Conservation (phyloP, 176 grass and related monocot species). For the Pontederia crassipes region DNA sequence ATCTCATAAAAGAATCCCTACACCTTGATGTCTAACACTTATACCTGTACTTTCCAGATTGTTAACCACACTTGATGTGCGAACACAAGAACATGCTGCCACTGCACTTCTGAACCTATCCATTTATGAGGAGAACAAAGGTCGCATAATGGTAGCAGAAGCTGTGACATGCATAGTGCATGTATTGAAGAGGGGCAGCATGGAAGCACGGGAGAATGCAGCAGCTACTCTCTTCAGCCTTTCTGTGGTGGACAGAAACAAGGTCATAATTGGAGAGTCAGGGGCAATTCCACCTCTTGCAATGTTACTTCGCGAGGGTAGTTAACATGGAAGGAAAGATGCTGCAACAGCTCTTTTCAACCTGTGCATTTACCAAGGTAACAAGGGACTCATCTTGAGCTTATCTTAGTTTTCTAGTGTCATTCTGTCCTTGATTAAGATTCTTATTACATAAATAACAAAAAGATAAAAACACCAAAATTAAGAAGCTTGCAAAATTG, state of each 20-base stretch:
- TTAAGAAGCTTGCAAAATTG: too few species aligned
- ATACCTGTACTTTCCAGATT: conserved; percentile 59
- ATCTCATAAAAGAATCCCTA: too few species aligned
- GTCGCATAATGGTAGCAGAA: conserved; percentile 52
- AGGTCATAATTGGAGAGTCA: conserved; percentile 63
- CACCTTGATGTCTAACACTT: background rate
- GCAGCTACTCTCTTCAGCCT: conserved; percentile 92
- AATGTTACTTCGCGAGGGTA: conserved; percentile 69
- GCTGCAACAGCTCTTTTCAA: conserved; percentile 93
- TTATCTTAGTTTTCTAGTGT: too few species aligned
- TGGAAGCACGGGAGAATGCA: conserved; percentile 92
- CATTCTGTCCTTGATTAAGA: too few species aligned
- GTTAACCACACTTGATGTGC: conserved; percentile 40
- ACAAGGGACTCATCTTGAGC: conserved; percentile 30
- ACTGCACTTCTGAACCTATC: conserved; percentile 87
- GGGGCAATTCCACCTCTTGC: conserved; percentile 83
- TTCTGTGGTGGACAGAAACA: conserved; percentile 79
- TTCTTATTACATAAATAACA: too few species aligned
- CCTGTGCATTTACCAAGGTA: conserved; percentile 91
- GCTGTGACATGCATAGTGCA: conserved; percentile 66
- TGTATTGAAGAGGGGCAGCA: conserved; percentile 83
- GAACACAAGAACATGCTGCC: conserved; percentile 82
- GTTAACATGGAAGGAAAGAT: conserved; percentile 75
- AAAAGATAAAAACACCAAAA: too few species aligned
- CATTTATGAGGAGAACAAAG: conserved; percentile 81